A percentile compares a stretch with the other conserved stretches of the same genome.
These are phyloP conservation scores for Speleostelium caveatum DNA, from an alignment of 78 protist genomes.

Conservation along the genomic window DNA sequence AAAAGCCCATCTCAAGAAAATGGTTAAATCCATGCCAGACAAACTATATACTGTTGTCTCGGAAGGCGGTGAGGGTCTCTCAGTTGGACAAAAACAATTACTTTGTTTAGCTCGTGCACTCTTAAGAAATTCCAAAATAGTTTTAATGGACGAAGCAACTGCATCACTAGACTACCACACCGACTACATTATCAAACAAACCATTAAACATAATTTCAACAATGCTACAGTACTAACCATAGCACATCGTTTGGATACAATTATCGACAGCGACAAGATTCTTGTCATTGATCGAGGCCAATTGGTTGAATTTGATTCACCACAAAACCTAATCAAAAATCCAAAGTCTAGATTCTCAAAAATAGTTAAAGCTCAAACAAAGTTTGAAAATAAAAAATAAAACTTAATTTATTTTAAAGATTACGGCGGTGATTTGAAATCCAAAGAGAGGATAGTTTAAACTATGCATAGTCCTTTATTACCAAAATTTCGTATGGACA, in stretches of 20 bases:
- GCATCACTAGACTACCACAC: conserved; percentile 87
- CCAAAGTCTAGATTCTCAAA: conserved; percentile 4
- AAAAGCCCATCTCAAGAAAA: conserved; percentile 35
- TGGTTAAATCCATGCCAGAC: neutral
- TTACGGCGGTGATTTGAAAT: no score
- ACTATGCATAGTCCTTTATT: no score
- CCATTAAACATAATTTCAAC: conserved; percentile 83
- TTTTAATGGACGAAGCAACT: conserved; percentile 96
- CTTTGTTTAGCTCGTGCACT: conserved; percentile 94
- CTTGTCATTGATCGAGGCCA: conserved; percentile 73
- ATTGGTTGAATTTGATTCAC: conserved; percentile 79
- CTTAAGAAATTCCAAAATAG: conserved; percentile 27
- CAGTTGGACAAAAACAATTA: conserved; percentile 94
- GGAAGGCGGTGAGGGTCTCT: conserved; percentile 80
- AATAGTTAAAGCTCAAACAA: conserved; percentile 22
- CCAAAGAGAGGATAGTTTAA: no score
- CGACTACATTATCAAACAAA: conserved; percentile 68
- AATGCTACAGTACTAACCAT: conserved; percentile 87
- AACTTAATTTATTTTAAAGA: no score
- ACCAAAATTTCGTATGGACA: no score
- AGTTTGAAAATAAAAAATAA: no score
- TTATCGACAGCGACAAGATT: conserved; percentile 89
- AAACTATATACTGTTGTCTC: conserved; percentile 12
- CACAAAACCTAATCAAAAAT: conserved; percentile 18
- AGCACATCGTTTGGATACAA: conserved; percentile 83